These are phyloP conservation scores for Fusarium foetens DNA, from an alignment of 2,329 filamentous ascomycete genomes.

Conservation along the genomic window DNA sequence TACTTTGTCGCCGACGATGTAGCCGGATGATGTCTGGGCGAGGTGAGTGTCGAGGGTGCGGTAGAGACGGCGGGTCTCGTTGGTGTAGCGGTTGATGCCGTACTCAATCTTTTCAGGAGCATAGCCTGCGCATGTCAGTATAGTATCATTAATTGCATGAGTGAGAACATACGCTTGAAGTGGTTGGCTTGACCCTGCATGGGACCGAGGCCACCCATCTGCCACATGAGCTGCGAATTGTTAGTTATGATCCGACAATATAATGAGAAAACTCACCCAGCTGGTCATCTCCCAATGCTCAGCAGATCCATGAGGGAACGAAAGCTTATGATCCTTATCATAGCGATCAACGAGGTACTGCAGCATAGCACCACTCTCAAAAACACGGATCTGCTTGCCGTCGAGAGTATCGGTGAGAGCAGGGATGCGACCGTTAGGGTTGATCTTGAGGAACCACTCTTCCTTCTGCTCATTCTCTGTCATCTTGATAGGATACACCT, in stretches of 20 bases:
- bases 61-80: constrained; percentile 86
- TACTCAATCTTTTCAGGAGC: constrained; percentile 86
- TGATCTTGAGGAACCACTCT: constrained; percentile 89
- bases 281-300: constrained; percentile 84
- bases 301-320: constrained; percentile 75
- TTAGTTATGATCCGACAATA: background rate
- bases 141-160: rapidly evolving
- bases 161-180: constrained; percentile 68
- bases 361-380: constrained; percentile 86
- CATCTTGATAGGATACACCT: constrained; percentile 74
- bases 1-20: constrained; percentile 72
- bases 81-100: constrained; percentile 82
- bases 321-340: constrained; percentile 83
- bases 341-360: constrained; percentile 86
- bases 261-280: constrained; percentile 64
- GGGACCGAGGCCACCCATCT: constrained; percentile 82
- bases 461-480: constrained; percentile 82
- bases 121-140: constrained; percentile 61
- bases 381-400: constrained; percentile 78
- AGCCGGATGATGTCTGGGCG: constrained; percentile 63
- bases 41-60: constrained; percentile 80
- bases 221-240: constrained; percentile 67
- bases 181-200: constrained; percentile 88
- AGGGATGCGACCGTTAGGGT: constrained; percentile 92
- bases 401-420: constrained; percentile 86